Percentiles rank a stretch among this genome's conserved stretches.
Conservation (phyloP, 2,329 filamentous ascomycete genomes). For the Alternaria sp. region DNA sequence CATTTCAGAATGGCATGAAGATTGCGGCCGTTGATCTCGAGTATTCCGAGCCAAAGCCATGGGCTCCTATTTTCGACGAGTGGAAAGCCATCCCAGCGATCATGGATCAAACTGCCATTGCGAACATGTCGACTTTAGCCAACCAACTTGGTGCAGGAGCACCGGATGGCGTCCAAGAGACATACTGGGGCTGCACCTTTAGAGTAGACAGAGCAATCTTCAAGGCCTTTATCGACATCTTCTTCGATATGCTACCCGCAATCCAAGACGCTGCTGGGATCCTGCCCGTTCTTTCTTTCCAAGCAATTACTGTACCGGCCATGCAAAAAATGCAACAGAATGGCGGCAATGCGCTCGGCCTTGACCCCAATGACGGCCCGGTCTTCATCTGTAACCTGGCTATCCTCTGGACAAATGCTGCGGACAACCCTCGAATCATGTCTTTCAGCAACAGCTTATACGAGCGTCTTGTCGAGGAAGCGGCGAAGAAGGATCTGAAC, state of each 20-base stretch:
- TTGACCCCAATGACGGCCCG: slow-evolving; percentile 32
- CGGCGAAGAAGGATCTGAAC: slow-evolving; percentile 20
- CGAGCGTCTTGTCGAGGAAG: slow-evolving; percentile 21
- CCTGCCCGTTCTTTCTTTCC: slow-evolving; percentile 39
- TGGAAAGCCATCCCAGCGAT: slow-evolving; percentile 39
- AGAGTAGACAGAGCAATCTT: slow-evolving; percentile 36
- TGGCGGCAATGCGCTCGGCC: slow-evolving; percentile 45
- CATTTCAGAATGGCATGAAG: slow-evolving; percentile 25
- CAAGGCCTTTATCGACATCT: slow-evolving; percentile 32
- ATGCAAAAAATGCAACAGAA: slow-evolving; percentile 39
- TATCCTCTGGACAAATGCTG: slow-evolving; percentile 34
- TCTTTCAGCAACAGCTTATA: slow-evolving; percentile 33
- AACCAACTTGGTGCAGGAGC: slow-evolving; percentile 28
- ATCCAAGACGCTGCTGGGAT: slow-evolving; percentile 33
- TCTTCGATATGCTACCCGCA: slow-evolving; percentile 34
- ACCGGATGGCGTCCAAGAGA: slow-evolving; percentile 31
- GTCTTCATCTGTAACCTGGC: slow-evolving; percentile 34
- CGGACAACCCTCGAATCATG: slow-evolving; percentile 38
- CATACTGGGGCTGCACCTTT: slow-evolving; percentile 41
- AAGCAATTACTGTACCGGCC: slow-evolving; percentile 37
- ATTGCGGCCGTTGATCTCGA: slow-evolving; percentile 34
- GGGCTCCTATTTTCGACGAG: slow-evolving; percentile 35
- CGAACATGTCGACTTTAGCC: slow-evolving; percentile 34
- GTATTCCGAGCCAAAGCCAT: slow-evolving; percentile 37
- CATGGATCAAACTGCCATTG: slow-evolving; percentile 35